Conservation (phyloP, 1,284 basidiomycete species). For the Pseudozyma sp. region DNA sequence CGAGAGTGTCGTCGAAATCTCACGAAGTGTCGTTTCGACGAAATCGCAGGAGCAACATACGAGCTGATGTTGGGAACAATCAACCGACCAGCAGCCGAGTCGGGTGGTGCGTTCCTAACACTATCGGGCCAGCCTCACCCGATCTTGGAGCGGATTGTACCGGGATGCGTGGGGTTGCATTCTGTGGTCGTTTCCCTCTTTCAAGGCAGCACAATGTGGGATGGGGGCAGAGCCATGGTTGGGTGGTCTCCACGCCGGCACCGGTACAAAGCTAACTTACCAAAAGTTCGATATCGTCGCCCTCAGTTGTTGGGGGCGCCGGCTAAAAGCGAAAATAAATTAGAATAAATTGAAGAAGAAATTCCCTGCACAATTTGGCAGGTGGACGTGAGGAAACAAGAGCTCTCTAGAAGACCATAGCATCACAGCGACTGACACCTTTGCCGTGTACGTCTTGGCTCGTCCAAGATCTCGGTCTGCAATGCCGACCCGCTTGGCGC, state of each 20-base stretch:
- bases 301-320: slow-evolving; percentile 9
- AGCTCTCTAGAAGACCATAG: too few relatives aligned
- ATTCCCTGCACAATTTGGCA: slow-evolving; percentile 8
- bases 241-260: too few relatives aligned
- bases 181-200: too few relatives aligned
- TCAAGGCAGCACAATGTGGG: too few relatives aligned
- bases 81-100: neutral
- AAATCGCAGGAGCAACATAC: neutral
- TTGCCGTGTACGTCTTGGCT: too few relatives aligned
- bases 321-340: neutral
- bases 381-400: neutral
- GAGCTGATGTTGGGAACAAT: neutral
- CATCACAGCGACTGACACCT: too few relatives aligned
- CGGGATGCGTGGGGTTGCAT: neutral
- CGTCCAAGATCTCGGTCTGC: too few relatives aligned
- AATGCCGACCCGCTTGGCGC: too few relatives aligned
- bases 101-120: neutral
- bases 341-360: neutral
- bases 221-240: too few relatives aligned
- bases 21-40: too few relatives aligned
- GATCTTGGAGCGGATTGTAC: neutral
- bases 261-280: too few relatives aligned
- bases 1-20: too few relatives aligned
- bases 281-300: slow-evolving; percentile 2
- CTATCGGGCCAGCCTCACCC: neutral